These are phyloP conservation scores for Stramenopiles sp. DNA, from an alignment of 352 stramenopile genomes.

Conservation along the genomic window DNA sequence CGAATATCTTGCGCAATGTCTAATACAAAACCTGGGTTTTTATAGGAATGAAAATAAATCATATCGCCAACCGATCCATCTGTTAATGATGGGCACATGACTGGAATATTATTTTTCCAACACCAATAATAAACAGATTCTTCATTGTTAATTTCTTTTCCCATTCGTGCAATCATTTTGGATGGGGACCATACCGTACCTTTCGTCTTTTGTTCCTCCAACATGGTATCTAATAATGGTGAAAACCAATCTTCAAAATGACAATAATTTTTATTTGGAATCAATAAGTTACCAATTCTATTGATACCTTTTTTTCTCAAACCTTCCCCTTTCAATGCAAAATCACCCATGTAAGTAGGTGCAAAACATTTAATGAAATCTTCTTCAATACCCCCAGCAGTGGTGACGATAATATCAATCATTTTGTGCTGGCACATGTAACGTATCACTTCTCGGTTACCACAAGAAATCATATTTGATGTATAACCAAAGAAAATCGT, in stretches of 20 bases:
- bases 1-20: slow-evolving; percentile 94
- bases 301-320: slow-evolving; percentile 86
- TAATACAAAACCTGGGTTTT: slow-evolving; percentile 82
- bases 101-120: slow-evolving; percentile 90
- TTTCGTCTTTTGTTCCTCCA: slow-evolving; percentile 80
- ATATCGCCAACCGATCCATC: slow-evolving; percentile 98
- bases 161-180: slow-evolving; percentile 83
- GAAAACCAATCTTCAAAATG: slow-evolving; percentile 87
- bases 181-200: slow-evolving; percentile 80
- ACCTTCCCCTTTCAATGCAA: slow-evolving; percentile 55
- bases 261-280: slow-evolving; percentile 99
- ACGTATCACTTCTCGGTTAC: slow-evolving; percentile 85
- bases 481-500: slow-evolving; percentile 99
- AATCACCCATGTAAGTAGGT: slow-evolving; percentile 93
- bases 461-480: slow-evolving; percentile 97
- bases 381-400: slow-evolving; percentile 73
- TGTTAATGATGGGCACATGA: slow-evolving; percentile 96
- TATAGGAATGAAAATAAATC: slow-evolving; percentile 99
- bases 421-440: slow-evolving; percentile 96
- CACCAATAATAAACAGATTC: slow-evolving; percentile 98
- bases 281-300: slow-evolving; percentile 97
- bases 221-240: slow-evolving; percentile 90
- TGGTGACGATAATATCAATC: slow-evolving; percentile 82
- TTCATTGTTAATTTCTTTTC: slow-evolving; percentile 91
- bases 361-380: slow-evolving; percentile 99